A percentile compares a stretch with the other conserved stretches of the same genome.
phyloP scores from a whole-genome alignment of 306 rosid species.

The Datisca glomerata region DNA sequence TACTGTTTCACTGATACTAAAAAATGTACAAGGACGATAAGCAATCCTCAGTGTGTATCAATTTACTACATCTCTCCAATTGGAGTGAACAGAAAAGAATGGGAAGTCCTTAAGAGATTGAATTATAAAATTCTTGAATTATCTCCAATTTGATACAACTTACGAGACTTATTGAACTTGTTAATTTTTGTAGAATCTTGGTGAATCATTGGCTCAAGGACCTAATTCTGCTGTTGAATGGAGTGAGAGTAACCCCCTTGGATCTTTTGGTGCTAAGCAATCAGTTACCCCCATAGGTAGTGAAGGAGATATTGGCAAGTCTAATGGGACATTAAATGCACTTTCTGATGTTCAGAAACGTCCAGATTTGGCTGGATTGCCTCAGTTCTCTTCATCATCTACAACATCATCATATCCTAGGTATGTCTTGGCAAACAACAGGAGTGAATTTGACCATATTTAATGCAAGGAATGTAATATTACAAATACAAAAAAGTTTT shows the following conservation, averaged over 20 bases:
- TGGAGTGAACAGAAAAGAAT: no score
- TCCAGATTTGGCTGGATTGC: conserved; percentile 32
- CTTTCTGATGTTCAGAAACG: conserved; percentile 31
- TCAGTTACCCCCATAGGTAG: conserved; percentile 24
- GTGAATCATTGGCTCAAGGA: conserved; percentile 33
- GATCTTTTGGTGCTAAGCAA: conserved; percentile 37
- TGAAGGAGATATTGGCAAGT: conserved; percentile 26
- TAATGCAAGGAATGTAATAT: no score
- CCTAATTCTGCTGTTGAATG: conserved; percentile 26
- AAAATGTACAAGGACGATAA: no score
- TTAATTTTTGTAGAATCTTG: conserved; percentile 39
- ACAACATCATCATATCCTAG: conserved; percentile 47
- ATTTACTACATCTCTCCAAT: no score
- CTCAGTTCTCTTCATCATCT: conserved; percentile 49
- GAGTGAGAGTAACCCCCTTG: conserved; percentile 28
- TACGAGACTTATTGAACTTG: not conserved
- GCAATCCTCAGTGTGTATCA: no score
- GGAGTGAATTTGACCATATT: not conserved
- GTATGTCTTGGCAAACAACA: conserved; percentile 24
- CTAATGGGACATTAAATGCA: conserved; percentile 35
- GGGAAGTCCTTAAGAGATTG: no score
- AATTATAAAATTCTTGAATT: no score
- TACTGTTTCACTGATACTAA: no score
- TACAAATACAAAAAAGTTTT: no score
- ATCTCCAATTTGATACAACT: no score